Evolutionary conservation across 768 basidiomycete genomes (phyloP), one percentile per base, ranked within the genome.

Genomic region (Rhizopogon roseolus): DNA sequence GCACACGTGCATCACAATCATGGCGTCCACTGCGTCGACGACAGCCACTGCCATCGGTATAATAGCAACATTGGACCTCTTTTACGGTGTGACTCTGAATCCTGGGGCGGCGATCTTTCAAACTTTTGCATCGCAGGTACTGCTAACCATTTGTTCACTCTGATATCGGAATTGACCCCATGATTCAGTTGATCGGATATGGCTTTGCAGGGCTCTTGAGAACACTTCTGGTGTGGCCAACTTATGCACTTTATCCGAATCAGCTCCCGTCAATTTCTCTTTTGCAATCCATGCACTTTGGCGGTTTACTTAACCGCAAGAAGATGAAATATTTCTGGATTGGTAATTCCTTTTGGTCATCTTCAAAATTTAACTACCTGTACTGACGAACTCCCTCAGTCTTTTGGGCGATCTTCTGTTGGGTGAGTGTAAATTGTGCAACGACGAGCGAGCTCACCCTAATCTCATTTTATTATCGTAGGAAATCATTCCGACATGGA

Each of bases 1-100:
- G 59, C 82, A 85, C 59, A 81, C 82, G 7, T 77, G 77, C 14
- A 84, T 85, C 48, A 81, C 81, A 3, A 81, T 84, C 37, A 81
- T 85, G 64, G 67, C 82, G 1, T 77, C 80, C 17, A 84, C 83
- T 0, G 83, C 83, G 2, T 78, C 81, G 1, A 73, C 75, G 2
- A 81, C 81, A 1, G 81, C 83, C 0, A 68, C 80, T 10, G 81
- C 81, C 0, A 82, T 83, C 62, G 80, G 75, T 51, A 76, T 83
- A 56, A 81, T 84, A 50, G 82, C 82, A 3, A 80, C 81, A 0
- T 72, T 84, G 37, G 79, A 81, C 57, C 64, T 82, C 9, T 82
- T 80, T 62, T 82, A 82, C 53, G 74, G 78, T 57, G 63, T 78
- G 14, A 71, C 63, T 22, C 66, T 81, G 11, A 79, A 79, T 55